Evolutionary conservation across 2,329 filamentous ascomycete species (phyloP).

Genomic region (Macroventuria anomochaeta): DNA sequence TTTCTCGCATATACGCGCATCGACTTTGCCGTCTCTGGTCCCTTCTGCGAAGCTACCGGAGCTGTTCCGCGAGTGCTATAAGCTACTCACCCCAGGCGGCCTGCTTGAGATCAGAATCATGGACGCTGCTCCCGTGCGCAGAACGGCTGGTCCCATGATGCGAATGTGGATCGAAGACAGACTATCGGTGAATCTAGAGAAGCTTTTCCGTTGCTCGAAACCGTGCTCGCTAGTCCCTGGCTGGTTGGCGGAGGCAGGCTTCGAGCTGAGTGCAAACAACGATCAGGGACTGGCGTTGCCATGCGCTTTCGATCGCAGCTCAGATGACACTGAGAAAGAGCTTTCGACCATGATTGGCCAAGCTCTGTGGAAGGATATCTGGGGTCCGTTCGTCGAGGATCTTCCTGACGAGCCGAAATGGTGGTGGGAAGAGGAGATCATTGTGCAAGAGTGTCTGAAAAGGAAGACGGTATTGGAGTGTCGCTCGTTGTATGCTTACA

Average conservation of each 20-base stretch:
- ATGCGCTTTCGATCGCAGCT: conserved; percentile 33
- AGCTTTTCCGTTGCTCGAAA: conserved; percentile 64
- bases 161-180: conserved; percentile 68
- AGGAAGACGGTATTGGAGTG: conserved; percentile 48
- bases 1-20: conserved; percentile 49
- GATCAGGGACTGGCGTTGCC: conserved; percentile 38
- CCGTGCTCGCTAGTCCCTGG: conserved; percentile 65
- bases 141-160: conserved; percentile 64
- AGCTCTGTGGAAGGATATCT: conserved; percentile 48
- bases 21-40: conserved; percentile 64
- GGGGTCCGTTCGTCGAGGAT: conserved; percentile 47
- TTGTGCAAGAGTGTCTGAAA: conserved; percentile 46
- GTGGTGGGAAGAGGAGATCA: conserved; percentile 51
- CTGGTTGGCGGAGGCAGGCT: conserved; percentile 64
- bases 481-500: conserved; percentile 46
- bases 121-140: conserved; percentile 65
- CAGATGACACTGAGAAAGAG: conserved; percentile 37
- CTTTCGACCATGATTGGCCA: conserved; percentile 45
- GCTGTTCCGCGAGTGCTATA: conserved; percentile 64
- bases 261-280: conserved; percentile 45
- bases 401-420: conserved; percentile 37
- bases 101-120: conserved; percentile 66
- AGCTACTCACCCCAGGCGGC: conserved; percentile 62
- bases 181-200: conserved; percentile 65
- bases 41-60: conserved; percentile 63